Evolutionary conservation across 371 early-diverging fungal species (phyloP), one percentile per base, ranked within the genome.

Genomic region (Mortierella sp.): DNA sequence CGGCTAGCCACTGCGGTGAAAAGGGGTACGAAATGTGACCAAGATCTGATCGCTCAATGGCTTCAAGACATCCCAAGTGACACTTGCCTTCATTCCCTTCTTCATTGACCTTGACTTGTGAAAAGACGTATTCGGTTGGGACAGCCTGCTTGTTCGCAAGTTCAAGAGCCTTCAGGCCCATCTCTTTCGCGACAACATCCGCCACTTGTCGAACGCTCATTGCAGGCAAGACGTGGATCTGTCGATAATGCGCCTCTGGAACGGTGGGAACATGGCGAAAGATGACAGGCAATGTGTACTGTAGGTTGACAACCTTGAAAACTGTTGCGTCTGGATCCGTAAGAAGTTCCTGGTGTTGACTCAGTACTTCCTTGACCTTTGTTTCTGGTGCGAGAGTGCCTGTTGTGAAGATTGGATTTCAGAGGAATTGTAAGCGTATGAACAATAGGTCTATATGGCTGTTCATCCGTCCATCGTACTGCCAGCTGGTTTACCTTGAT

Each of bases 231-330:
- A 76, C 65, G 50, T 69, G 66, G 13, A 76, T 57, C 31, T 76
- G 77, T 2, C 77, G 60, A 28, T 68, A 76, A 29, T 76, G 77
- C 13, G 69, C 54, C 46, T 76, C 77, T 43, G 77, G 77, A 2
- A 76, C 77, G 27, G 57, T 65, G 16, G 77, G 77, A 9, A 76
- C 77, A 62, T 69, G 69, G 5, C 69, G 77, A 46, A 76, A 76
- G 16, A 69, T 47, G 25, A 76, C 69, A 3, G 77, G 77, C 17
- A 76, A 43, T 1, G 69, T 76, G 50, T 51, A 60, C 9, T 65
- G 70, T 1, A 69, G 41, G 27, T 76, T 69, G 37, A 76, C 60
- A 37, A 76, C 57, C 47, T 76, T 76, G 62, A 76, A 60, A 1
- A 69, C 69, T 21, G 77, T 69, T 12, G 77, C 77, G 13, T 69